A percentile compares a stretch with the other conserved stretches of the same genome.
Conservation (phyloP, 1,139 yeast species). For the Geotrichum carabidarum region DNA sequence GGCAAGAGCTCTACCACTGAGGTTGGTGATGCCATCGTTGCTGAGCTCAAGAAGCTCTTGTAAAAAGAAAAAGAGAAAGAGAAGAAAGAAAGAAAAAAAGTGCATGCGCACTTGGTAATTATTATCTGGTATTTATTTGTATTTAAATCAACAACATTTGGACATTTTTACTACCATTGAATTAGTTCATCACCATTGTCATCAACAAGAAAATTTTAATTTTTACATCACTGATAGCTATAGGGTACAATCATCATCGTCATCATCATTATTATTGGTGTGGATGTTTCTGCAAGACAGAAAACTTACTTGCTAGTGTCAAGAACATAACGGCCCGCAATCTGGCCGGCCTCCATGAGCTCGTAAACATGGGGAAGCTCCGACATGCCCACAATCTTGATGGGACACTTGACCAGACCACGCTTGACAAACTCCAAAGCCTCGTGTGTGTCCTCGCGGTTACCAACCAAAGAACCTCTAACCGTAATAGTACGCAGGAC, state of each 20-base stretch:
- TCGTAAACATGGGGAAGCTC: constrained; percentile 53
- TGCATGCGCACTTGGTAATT: neutral
- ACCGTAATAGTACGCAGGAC: constrained; percentile 53
- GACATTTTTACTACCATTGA: neutral
- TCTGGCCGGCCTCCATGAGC: constrained; percentile 59
- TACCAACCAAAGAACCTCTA: constrained; percentile 66
- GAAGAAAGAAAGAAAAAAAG: neutral
- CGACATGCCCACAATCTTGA: constrained; percentile 55
- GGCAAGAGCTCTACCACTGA: constrained; percentile 76
- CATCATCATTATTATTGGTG: no score
- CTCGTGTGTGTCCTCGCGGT: constrained; percentile 65
- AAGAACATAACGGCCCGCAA: constrained; percentile 62
- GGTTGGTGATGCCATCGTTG: constrained; percentile 89
- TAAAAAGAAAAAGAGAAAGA: neutral
- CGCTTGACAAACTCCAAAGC: constrained; percentile 62
- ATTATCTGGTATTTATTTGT: no score
- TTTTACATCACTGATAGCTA: no score
- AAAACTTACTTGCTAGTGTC: constrained; percentile 32
- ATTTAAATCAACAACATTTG: neutral
- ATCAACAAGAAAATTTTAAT: no score
- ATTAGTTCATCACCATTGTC: no score
- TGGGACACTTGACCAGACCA: constrained; percentile 59
- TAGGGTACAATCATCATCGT: no score
- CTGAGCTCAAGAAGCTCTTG: constrained; percentile 59
- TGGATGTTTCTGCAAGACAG: neutral